phyloP scores from a whole-genome alignment of 768 basidiomycete genomes.

The Rossbeevera mucosa region DNA sequence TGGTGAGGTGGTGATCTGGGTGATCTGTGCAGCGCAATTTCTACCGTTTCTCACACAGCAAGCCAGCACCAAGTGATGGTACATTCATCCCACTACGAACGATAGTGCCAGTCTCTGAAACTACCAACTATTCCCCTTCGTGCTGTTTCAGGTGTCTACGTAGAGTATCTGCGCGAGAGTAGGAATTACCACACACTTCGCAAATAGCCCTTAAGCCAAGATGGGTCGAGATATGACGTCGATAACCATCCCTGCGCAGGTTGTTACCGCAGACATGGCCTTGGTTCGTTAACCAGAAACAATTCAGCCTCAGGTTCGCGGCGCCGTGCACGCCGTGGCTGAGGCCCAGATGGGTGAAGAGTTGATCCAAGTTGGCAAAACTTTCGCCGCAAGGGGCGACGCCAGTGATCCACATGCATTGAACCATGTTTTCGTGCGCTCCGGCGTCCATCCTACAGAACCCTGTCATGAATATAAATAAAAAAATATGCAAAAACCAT shows the following conservation, averaged over 20 bases:
- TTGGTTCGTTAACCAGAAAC: not conserved
- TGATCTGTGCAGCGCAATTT: too few species aligned
- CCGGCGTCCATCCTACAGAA: not conserved
- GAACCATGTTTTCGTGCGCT: not conserved
- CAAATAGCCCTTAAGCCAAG: not conserved
- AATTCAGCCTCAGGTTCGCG: not conserved
- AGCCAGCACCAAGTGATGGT: not conserved
- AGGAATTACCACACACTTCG: not conserved
- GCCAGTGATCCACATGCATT: not conserved
- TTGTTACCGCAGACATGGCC: not conserved
- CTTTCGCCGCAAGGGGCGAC: not conserved
- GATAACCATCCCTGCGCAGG: not conserved
- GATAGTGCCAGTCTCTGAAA: not conserved
- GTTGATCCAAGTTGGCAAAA: not conserved
- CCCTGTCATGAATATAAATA: not conserved
- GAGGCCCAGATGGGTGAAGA: not conserved
- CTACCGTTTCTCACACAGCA: not conserved
- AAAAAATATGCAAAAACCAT: not conserved
- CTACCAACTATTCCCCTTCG: not conserved
- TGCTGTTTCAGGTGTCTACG: not conserved
- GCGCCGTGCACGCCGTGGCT: not conserved
- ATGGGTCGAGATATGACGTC: not conserved
- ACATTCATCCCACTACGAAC: not conserved
- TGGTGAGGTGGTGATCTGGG: too few species aligned
- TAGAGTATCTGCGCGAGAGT: not conserved